Evolutionary conservation across 2,329 filamentous ascomycete species (phyloP).

Genomic region (Lecanosticta acicola): DNA sequence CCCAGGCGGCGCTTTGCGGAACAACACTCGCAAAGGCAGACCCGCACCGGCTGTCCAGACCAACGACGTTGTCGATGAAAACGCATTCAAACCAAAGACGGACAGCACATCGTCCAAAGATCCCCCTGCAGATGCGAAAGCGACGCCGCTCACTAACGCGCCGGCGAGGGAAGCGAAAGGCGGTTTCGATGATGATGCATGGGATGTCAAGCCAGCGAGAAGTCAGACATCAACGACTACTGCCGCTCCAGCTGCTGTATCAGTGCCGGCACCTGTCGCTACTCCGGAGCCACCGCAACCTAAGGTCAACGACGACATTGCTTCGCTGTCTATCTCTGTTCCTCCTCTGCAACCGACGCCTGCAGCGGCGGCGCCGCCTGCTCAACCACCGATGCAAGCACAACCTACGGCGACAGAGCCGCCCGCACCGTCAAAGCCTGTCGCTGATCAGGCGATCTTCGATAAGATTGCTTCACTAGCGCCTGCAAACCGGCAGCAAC

Average conservation of each 20-base stretch:
- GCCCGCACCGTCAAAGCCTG: constrained; percentile 38
- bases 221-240: constrained; percentile 42
- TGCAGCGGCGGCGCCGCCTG: constrained; percentile 39
- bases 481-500: constrained; percentile 19
- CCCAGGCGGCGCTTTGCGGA: constrained; percentile 80
- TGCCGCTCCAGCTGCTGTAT: constrained; percentile 33
- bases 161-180: constrained; percentile 43
- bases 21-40: constrained; percentile 89
- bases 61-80: constrained; percentile 80
- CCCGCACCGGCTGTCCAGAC: constrained; percentile 82
- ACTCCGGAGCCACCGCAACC: constrained; percentile 40
- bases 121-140: constrained; percentile 39
- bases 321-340: constrained; percentile 60
- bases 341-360: constrained; percentile 53
- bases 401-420: constrained; percentile 35
- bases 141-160: constrained; percentile 46
- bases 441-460: constrained; percentile 45
- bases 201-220: constrained; percentile 84
- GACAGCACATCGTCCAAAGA: constrained; percentile 41
- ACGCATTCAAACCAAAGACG: constrained; percentile 65
- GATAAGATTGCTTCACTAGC: constrained; percentile 41
- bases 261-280: constrained; percentile 37
- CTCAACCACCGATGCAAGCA: constrained; percentile 35
- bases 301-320: constrained; percentile 63
- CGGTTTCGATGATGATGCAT: constrained; percentile 94